Base-by-base conservation (phyloP, 257 asterid species). In the Cordia subcordata region DNA sequence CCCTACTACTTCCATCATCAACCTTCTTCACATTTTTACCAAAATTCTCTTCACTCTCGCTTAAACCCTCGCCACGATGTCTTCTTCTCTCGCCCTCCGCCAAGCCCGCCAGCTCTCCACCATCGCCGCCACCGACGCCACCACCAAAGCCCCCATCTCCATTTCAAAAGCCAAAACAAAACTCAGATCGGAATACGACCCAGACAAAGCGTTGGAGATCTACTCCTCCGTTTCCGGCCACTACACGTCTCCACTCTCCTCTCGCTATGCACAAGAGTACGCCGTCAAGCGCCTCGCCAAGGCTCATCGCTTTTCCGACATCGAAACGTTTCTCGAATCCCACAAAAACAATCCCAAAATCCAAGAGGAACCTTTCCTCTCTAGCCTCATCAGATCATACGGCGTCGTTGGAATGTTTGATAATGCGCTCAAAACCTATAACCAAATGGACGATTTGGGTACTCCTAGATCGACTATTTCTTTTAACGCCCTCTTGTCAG, bases 381-480 rank as follows among this genome's bases (percentile, higher is more conserved):
- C 87, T 4, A 72, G 88, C 57, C 72, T 91, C 53, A 91, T 91
- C 39, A 86, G 90, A 37, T 88, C 92, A 0, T 91, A 91, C 42
- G 96, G 95, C 53, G 49, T 76, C 45, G 90, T 75, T 15, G 95
- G 94, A 0, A 82, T 91, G 98, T 64, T 83, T 57, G 90, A 91
- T 12, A 82, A 85, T 44, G 88, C 96, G 21, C 66, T 79, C 49
- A 65, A 55, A 1, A 80, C 85, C 5, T 91, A 79, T 62, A 55
- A 67, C 8, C 73, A 88, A 58, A 88, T 91, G 96, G 60, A 78
- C 6, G 80, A 79, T 14, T 62, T 91, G 22, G 94, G 92, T 60
- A 86, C 94, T 42, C 94, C 90, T 21, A 81, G 90, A 52, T 68
- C 96, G 9, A 18, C 82, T 9, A 68, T 76, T 38, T 91, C 96